Conservation (phyloP, 768 basidiomycete species). For the Russula ochroleuca region DNA sequence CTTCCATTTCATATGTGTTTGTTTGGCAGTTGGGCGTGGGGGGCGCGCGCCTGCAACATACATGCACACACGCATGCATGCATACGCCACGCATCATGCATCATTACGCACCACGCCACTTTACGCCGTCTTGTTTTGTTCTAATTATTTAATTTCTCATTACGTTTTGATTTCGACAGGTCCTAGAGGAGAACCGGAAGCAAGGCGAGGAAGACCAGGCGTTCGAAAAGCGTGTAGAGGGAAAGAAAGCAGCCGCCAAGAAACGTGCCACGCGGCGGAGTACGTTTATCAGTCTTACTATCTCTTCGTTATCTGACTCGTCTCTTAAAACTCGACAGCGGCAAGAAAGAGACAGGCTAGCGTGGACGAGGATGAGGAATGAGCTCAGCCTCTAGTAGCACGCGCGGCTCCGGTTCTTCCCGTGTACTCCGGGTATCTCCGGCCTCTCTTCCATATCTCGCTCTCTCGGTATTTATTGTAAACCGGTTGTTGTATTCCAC, state of each 20-base stretch:
- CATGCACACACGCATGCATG: neutral
- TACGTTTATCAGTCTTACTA: slow-evolving; percentile 25
- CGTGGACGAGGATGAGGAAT: slow-evolving; percentile 22
- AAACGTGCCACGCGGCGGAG: slow-evolving; percentile 56
- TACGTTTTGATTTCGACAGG: slow-evolving; percentile 44
- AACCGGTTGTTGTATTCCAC: neutral
- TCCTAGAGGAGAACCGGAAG: slow-evolving; percentile 72
- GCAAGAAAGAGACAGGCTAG: slow-evolving; percentile 13
- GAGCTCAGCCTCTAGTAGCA: neutral
- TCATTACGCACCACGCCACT: neutral
- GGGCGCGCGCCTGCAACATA: too few relatives aligned
- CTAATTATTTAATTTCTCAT: neutral
- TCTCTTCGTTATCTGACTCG: neutral
- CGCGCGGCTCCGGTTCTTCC: neutral
- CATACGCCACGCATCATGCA: neutral
- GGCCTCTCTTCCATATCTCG: neutral
- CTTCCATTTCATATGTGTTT: neutral
- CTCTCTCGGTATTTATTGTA: neutral
- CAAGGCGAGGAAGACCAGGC: slow-evolving; percentile 93
- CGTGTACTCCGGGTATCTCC: neutral
- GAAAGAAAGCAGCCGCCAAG: slow-evolving; percentile 77
- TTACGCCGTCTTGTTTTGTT: slow-evolving; percentile 8
- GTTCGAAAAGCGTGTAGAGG: slow-evolving; percentile 78
- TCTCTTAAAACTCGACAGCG: neutral
- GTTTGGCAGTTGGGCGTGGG: neutral